Evolutionary conservation across 129 eudicot species (phyloP).

Genomic region (Flaveria linearis): DNA sequence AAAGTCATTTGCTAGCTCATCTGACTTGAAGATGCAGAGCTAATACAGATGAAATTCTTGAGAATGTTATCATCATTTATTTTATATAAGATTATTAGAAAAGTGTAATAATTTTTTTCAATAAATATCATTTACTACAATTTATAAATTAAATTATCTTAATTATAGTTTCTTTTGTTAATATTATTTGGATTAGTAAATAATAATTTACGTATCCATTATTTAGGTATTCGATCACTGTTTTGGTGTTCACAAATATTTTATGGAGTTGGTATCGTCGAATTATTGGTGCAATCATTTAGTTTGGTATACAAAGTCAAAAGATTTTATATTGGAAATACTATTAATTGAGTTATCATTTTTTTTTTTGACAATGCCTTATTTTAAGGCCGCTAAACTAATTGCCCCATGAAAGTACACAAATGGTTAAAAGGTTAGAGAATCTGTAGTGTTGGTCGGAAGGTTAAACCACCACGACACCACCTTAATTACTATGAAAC

Average conservation of each 20-base stretch:
- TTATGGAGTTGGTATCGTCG: constrained; percentile 10
- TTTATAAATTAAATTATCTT: background rate
- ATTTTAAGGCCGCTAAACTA: too few relatives aligned
- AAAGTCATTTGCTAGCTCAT: too few relatives aligned
- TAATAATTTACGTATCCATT: constrained; percentile 9
- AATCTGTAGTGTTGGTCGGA: too few relatives aligned
- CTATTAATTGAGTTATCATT: background rate
- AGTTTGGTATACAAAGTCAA: constrained; percentile 29
- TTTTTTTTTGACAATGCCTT: background rate
- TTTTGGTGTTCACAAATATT: background rate
- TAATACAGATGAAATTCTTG: too few relatives aligned
- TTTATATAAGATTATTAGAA: too few relatives aligned
- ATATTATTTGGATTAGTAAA: background rate
- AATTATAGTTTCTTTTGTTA: background rate
- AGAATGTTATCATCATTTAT: too few relatives aligned
- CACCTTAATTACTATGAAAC: too few relatives aligned
- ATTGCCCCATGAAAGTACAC: too few relatives aligned
- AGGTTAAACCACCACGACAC: too few relatives aligned
- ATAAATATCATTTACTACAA: background rate
- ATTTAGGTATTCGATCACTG: background rate
- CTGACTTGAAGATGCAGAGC: too few relatives aligned
- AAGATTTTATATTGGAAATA: background rate
- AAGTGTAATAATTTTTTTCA: background rate
- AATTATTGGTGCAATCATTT: constrained; percentile 27
- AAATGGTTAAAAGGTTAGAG: too few relatives aligned